Evolutionary conservation across 2,329 filamentous ascomycete genomes (phyloP).

Genomic region (Claviceps sp.): DNA sequence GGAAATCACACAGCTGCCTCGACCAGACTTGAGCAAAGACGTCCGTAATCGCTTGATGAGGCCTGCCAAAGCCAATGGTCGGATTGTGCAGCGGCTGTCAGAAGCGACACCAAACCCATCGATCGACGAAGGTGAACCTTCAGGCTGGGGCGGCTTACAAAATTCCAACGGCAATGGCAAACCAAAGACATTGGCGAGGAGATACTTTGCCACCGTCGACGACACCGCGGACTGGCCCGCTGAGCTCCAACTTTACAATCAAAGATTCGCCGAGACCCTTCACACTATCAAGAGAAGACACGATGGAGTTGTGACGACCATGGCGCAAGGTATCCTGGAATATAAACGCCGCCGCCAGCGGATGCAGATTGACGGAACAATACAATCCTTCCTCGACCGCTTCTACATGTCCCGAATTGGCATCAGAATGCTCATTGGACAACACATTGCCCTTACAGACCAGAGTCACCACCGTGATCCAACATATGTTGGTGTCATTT

Average conservation of each 20-base stretch:
- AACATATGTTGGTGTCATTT: conserved; percentile 96
- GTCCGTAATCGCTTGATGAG: conserved; percentile 67
- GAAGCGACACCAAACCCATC: conserved; percentile 86
- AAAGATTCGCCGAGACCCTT: conserved; percentile 73
- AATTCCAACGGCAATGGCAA: conserved; percentile 31
- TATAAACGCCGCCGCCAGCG: conserved; percentile 94
- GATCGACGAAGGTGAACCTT: conserved; percentile 71
- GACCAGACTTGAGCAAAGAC: conserved; percentile 63
- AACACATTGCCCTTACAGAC: conserved; percentile 94
- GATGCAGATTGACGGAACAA: conserved; percentile 96
- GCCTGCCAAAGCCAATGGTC: conserved; percentile 43
- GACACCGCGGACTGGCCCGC: conserved; percentile 84
- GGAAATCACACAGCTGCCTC: conserved; percentile 83
- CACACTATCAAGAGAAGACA: conserved; percentile 93
- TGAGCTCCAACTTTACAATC: conserved; percentile 88
- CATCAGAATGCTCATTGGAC: conserved; percentile 97
- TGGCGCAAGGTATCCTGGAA: conserved; percentile 94
- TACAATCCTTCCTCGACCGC: conserved; percentile 92
- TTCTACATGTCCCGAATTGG: conserved; percentile 99
- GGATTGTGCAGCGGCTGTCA: conserved; percentile 58
- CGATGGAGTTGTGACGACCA: conserved; percentile 93
- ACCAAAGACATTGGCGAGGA: conserved; percentile 35
- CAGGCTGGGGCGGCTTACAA: conserved; percentile 37
- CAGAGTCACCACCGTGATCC: conserved; percentile 81
- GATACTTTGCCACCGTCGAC: conserved; percentile 85